Evolutionary conservation across 169 alveolate species (phyloP), one percentile per base, ranked within the genome.

Genomic region (Plasmodium fragile): DNA sequence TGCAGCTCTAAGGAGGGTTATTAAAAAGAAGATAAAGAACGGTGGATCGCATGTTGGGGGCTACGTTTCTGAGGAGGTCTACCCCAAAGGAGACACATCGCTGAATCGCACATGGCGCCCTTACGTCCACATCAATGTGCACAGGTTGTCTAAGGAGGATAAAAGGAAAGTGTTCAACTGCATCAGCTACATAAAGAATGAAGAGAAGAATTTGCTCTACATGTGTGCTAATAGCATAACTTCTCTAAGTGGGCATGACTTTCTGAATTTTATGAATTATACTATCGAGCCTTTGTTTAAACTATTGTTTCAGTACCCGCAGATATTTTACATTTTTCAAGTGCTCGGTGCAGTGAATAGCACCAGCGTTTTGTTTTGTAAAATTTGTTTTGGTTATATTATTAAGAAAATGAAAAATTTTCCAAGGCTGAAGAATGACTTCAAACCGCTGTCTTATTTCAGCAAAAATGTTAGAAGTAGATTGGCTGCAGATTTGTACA

Each of bases 231-330:
- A 77, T 22, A 89, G 81, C 45, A 53, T 89, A 59, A 78, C 39
- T 32, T 89, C 41, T 18, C 73, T 89, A 78, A 89, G 81, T 78
- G 30, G 52, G 11, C 55, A 89, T 39, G 81, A 89, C 70, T 89
- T 89, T 41, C 59, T 59, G 28, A 81, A 59, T 78, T 89, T 89
- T 77, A 39, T 89, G 36, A 89, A 71, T 78, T 89, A 89, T 78
- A 78, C 94, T 0, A 78, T 89, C 36, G 73, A 89, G 70, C 36
- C 81, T 11, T 89, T 89, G 52, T 89, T 78, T 32, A 89, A 89
- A 89, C 81, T 89, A 65, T n/a, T 65, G 72, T 89, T 89, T 79
- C 94, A 71, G 41, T 89, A 89, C 78, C 94, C 94, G 16, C 94
- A 78, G 45, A 49, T 78, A 59, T 89, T 89, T 55, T 78, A 59